These are phyloP conservation scores for Helicostylum pulchrum DNA, from an alignment of 192 early-diverging fungal species.

Conservation along the genomic window DNA sequence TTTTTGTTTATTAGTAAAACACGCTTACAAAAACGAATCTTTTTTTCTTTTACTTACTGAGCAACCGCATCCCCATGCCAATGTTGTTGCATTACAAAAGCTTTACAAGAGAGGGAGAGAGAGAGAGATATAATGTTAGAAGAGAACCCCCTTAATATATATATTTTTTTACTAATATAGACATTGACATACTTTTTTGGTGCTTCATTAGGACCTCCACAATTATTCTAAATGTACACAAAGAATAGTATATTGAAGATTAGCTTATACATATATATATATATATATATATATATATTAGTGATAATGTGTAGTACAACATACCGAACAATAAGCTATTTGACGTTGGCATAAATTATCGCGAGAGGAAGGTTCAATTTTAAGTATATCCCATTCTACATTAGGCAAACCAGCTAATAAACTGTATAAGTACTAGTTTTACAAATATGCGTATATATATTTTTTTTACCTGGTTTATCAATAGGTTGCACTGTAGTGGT, in stretches of 20 bases:
- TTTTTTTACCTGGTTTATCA: no score
- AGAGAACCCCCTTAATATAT: background rate
- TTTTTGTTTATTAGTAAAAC: background rate
- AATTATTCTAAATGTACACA: conserved; percentile 14
- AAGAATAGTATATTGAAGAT: no score
- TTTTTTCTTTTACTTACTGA: conserved; percentile 16
- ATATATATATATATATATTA: no score
- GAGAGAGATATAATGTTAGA: background rate
- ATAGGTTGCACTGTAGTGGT: no score
- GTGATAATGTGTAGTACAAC: background rate
- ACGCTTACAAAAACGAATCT: background rate
- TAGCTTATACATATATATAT: no score
- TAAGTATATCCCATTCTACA: conserved; percentile 25
- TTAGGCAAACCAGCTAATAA: conserved; percentile 16
- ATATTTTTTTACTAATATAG: background rate
- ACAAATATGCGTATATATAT: no score
- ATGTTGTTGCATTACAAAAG: conserved; percentile 30
- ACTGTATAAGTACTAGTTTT: no score
- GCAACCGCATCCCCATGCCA: conserved; percentile 31
- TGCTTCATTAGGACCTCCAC: conserved; percentile 21
- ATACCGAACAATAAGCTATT: conserved; percentile 31
- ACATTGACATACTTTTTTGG: conserved; percentile 20
- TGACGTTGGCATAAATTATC: conserved; percentile 28
- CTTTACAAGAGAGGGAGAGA: conserved; percentile 8
- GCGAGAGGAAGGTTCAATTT: conserved; percentile 21